phyloP scores from a whole-genome alignment of 805 yeast genomes.

The Debaryomyces castellii region DNA sequence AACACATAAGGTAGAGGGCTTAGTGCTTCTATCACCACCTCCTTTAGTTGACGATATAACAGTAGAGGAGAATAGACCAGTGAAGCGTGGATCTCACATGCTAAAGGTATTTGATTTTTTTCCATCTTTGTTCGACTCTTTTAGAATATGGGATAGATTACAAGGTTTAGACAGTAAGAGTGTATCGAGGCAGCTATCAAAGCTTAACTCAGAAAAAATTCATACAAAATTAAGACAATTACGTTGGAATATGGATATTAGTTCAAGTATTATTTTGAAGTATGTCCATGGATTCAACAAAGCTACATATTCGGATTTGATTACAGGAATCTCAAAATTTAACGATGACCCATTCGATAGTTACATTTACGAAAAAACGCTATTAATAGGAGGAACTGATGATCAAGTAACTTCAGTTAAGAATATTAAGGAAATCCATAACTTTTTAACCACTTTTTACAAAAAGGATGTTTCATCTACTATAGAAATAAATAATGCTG shows the following conservation, averaged over 20 bases:
- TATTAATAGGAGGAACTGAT: conserved; percentile 57
- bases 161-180: conserved; percentile 63
- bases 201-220: conserved; percentile 23
- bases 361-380: conserved; percentile 39
- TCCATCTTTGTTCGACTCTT: conserved; percentile 51
- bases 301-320: conserved; percentile 45
- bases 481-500: conserved; percentile 48
- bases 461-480: conserved; percentile 29
- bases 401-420: conserved; percentile 56
- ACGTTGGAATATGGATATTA: conserved; percentile 68
- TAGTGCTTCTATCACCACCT: conserved; percentile 54
- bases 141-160: conserved; percentile 58
- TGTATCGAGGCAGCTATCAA: conserved; percentile 53
- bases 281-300: conserved; percentile 52
- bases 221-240: conserved; percentile 56
- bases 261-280: conserved; percentile 51
- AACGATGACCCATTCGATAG: conserved; percentile 32
- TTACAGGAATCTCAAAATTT: conserved; percentile 34
- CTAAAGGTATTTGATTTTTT: conserved; percentile 33
- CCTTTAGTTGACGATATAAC: conserved; percentile 23
- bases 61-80: neutral
- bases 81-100: conserved; percentile 4
- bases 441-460: conserved; percentile 21
- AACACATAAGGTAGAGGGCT: conserved; percentile 41
- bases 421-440: conserved; percentile 29